Evolutionary conservation across 192 early-diverging fungal genomes (phyloP).

Genomic region (Pilobolus umbonatus): DNA sequence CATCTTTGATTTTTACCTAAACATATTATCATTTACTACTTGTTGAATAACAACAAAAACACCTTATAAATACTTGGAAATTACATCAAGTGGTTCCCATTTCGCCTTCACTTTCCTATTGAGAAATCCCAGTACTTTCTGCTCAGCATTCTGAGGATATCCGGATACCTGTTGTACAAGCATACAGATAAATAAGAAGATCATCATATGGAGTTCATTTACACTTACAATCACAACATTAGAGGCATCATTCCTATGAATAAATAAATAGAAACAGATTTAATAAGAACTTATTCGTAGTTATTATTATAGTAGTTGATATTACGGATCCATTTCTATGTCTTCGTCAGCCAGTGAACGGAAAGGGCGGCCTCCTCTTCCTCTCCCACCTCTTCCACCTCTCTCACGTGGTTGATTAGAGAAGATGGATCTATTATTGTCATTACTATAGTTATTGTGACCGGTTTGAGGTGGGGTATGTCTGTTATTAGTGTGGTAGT

Average conservation of each 20-base stretch:
- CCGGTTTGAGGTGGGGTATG: too few relatives aligned
- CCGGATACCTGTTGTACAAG: slow-evolving; percentile 15
- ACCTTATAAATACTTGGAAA: background rate
- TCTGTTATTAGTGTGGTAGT: too few relatives aligned
- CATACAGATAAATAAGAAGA: background rate
- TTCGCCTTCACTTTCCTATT: slow-evolving; percentile 16
- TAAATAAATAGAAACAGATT: background rate
- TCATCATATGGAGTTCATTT: background rate
- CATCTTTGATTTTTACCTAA: slow-evolving; percentile 1
- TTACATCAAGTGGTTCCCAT: slow-evolving; percentile 26
- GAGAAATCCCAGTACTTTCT: slow-evolving; percentile 15
- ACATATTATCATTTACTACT: background rate
- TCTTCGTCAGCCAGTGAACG: slow-evolving; percentile 21
- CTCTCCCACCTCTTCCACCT: slow-evolving; percentile 1
- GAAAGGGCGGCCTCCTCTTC: background rate
- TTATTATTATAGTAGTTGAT: background rate
- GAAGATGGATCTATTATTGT: slow-evolving; percentile 6
- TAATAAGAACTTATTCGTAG: background rate
- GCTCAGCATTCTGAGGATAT: slow-evolving; percentile 19
- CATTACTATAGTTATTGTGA: background rate
- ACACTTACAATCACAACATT: slow-evolving; percentile 14
- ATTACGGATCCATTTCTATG: slow-evolving; percentile 16
- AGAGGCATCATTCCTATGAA: background rate
- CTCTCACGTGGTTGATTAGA: slow-evolving; percentile 13
- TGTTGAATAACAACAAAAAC: background rate